A percentile compares a stretch with the other conserved stretches of the same genome.
These are phyloP conservation scores for Euphorbia pulcherrima DNA, from an alignment of 345 rosid species.

Conservation along the genomic window DNA sequence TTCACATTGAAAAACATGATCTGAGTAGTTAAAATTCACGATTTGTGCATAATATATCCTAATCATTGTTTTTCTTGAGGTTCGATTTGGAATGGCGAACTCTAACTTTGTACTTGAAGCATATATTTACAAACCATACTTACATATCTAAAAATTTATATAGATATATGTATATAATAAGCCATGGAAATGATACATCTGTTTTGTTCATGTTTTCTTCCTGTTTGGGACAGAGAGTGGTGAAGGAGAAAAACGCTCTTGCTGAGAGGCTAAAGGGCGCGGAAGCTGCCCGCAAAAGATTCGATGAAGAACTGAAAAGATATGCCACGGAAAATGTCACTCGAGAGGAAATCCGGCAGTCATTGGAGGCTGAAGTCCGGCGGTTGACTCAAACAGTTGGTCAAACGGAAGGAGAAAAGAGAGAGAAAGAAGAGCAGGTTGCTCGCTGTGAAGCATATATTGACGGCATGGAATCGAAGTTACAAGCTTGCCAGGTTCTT, in stretches of 20 bases:
- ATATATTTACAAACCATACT: background rate
- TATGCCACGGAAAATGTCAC: conserved; percentile 77
- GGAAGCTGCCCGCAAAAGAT: conserved; percentile 85
- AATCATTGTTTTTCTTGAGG: background rate
- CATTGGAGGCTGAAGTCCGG: conserved; percentile 85
- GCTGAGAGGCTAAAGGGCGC: conserved; percentile 82
- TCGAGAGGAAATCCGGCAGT: conserved; percentile 81
- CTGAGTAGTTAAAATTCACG: background rate
- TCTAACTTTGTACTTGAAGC: background rate
- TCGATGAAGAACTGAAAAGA: conserved; percentile 86
- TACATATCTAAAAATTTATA: no score
- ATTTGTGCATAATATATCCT: background rate
- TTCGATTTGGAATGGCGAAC: background rate
- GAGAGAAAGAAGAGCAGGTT: conserved; percentile 87
- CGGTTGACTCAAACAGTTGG: conserved; percentile 78
- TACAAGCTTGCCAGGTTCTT: conserved; percentile 88
- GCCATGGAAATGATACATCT: conserved; percentile 7
- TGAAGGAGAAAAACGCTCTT: conserved; percentile 90
- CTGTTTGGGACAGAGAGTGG: conserved; percentile 53
- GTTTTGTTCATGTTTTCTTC: conserved; percentile 5
- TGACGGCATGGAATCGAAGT: conserved; percentile 83
- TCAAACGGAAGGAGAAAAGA: conserved; percentile 92
- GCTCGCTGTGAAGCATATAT: conserved; percentile 90
- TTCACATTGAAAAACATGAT: background rate
- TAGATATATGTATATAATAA: no score